Evolutionary conservation across 768 basidiomycete genomes (phyloP).

Genomic region (Suillus clintonianus): DNA sequence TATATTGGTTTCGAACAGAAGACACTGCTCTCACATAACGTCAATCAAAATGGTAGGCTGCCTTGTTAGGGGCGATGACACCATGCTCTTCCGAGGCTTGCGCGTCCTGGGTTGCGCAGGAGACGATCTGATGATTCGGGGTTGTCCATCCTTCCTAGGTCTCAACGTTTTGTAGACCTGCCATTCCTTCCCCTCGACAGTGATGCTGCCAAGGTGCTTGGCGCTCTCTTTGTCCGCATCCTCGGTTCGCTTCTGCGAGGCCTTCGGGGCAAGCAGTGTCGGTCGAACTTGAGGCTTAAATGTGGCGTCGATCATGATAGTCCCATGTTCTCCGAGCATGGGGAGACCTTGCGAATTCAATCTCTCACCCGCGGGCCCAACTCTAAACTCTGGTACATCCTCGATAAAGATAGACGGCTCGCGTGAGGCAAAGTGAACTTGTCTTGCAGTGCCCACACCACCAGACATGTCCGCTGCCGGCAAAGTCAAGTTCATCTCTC

Average conservation of each 20-base stretch:
- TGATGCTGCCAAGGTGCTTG: slow-evolving; percentile 7
- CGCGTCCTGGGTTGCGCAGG: background rate
- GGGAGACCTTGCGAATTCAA: slow-evolving; percentile 18
- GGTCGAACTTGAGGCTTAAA: slow-evolving; percentile 4
- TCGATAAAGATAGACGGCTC: slow-evolving; percentile 13
- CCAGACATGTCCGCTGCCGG: slow-evolving; percentile 15
- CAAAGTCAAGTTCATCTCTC: slow-evolving; percentile 4
- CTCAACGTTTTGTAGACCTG: slow-evolving; percentile 2
- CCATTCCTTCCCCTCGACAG: slow-evolving; percentile 3
- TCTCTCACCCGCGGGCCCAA: slow-evolving; percentile 23
- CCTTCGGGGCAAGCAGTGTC: background rate
- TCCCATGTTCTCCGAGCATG: slow-evolving; percentile 21
- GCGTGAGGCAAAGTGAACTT: slow-evolving; percentile 10
- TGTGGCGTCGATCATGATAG: slow-evolving; percentile 7
- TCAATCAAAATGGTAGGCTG: background rate
- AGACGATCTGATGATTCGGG: background rate
- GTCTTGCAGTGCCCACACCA: background rate
- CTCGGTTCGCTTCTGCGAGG: background rate
- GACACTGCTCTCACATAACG: background rate
- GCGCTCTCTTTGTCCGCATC: background rate
- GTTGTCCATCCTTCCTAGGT: slow-evolving; percentile 1
- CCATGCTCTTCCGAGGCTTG: background rate
- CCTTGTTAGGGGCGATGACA: background rate
- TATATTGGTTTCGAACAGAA: background rate
- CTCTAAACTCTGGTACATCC: background rate